These are phyloP conservation scores for Chytriomyces hyalinus DNA, from an alignment of 192 early-diverging fungal species.

Conservation along the genomic window DNA sequence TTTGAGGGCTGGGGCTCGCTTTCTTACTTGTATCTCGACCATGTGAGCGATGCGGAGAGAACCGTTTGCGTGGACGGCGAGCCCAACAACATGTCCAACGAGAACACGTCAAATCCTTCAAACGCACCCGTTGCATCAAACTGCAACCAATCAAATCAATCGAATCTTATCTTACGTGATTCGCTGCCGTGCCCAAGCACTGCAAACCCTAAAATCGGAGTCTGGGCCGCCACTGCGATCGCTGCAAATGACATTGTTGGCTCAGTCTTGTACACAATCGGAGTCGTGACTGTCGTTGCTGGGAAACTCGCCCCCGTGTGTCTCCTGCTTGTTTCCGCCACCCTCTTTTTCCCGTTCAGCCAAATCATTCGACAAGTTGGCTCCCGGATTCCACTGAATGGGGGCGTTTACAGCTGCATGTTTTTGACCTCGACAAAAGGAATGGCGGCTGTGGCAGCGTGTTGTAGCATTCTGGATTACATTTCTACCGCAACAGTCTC, in stretches of 20 bases:
- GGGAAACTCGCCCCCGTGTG: slow-evolving; percentile 63
- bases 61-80: not conserved
- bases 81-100: not conserved
- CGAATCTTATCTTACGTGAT: not conserved
- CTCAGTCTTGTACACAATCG: slow-evolving; percentile 60
- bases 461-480: slow-evolving; percentile 56
- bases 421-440: slow-evolving; percentile 55
- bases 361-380: slow-evolving; percentile 61
- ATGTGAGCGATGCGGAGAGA: not conserved
- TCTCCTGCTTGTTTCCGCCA: slow-evolving; percentile 50
- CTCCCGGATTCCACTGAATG: slow-evolving; percentile 58
- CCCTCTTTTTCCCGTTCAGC: slow-evolving; percentile 56
- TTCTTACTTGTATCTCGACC: not conserved
- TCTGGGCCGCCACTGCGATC: slow-evolving; percentile 36
- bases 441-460: slow-evolving; percentile 55
- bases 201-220: not conserved
- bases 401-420: slow-evolving; percentile 57
- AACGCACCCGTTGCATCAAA: not conserved
- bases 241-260: slow-evolving; percentile 62
- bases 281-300: slow-evolving; percentile 47
- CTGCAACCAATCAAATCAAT: not conserved
- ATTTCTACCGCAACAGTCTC: slow-evolving; percentile 58
- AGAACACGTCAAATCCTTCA: not conserved
- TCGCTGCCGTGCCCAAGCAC: not conserved
- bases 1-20: slow-evolving; percentile 18